Evolutionary conservation across 2,329 filamentous ascomycete genomes (phyloP).

Genomic region (Gaeumannomyces sp.): DNA sequence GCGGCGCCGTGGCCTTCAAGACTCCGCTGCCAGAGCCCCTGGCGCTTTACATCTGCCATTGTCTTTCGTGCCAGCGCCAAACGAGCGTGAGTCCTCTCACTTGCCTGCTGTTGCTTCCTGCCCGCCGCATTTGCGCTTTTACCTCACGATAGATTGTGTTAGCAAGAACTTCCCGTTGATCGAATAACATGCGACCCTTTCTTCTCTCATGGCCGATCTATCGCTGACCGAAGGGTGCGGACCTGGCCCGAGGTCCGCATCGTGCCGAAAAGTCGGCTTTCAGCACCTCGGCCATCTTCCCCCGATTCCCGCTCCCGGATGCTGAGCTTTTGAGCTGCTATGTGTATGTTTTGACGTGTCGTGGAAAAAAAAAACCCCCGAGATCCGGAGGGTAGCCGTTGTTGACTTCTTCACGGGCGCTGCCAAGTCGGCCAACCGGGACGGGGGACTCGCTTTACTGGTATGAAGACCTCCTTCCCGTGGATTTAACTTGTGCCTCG

Average conservation of each 20-base stretch:
- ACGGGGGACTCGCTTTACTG: constrained; percentile 54
- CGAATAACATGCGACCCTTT: not conserved
- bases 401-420: not conserved
- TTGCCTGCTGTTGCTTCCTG: not conserved
- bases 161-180: too few relatives aligned
- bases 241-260: not conserved
- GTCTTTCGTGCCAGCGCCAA: constrained; percentile 17
- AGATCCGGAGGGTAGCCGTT: too few relatives aligned
- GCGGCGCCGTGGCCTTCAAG: constrained; percentile 17
- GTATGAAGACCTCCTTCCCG: constrained; percentile 26
- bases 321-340: constrained; percentile 46
- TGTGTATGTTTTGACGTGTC: constrained; percentile 34
- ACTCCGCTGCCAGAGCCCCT: constrained; percentile 16
- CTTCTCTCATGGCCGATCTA: not conserved
- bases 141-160: too few relatives aligned
- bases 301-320: constrained; percentile 52
- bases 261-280: constrained; percentile 37
- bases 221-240: not conserved
- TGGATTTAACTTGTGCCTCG: too few relatives aligned
- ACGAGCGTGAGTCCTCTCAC: constrained; percentile 9
- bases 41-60: constrained; percentile 21
- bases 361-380: too few relatives aligned
- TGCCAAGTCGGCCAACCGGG: constrained; percentile 46
- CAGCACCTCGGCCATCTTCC: constrained; percentile 64
- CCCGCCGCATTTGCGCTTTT: too few relatives aligned